Base-by-base conservation (phyloP, 108 stramenopile species). In the Stephanodiscus triporus region DNA sequence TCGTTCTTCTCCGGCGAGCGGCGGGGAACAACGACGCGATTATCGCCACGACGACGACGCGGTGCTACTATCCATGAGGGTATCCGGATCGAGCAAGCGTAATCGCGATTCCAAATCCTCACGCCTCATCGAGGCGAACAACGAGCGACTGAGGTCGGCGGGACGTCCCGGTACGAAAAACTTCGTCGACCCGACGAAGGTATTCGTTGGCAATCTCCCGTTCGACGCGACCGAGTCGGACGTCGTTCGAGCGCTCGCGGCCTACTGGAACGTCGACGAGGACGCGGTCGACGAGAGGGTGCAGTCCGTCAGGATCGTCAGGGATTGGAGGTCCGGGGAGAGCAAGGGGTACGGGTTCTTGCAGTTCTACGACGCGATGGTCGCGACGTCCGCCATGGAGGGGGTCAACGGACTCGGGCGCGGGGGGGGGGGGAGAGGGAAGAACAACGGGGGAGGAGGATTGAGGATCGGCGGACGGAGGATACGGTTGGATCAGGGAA, bases 291-390 rank as follows among this genome's bases (percentile, higher is more conserved):
- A 66, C 2, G 68, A 78, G 70, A n/a, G 76, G 78, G 67, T 73
- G 54, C 72, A 62, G 51, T 71, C 77, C 59, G 69, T 78, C 67
- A 63, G 71, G 24, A 38, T 96, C 10, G 84, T 96, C 54, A 68
- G 84, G 24, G 96, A 96, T 64, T 96, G 93, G 92, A 93, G 88
- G 61, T 94, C 93, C 36, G 86, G 86, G 10, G 57, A 88, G 63
- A 88, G 88, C 49, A 95, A 95, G 85, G 96, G 96, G 1, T 96
- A 91, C 73, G 96, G 89, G 29, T 96, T 96, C 82, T 38, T 86
- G 9, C 78, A 72, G 43, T 95, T 95, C 83, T 83, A 77, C 36
- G 88, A 92, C 50, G 86, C 93, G 2, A 87, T 94, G 70, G 91
- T 64, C 70, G 96, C 96, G 23, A 93, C 92, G 2, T 71, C 81